Conservation (phyloP, 495 filamentous ascomycete species). For the Aspergillus incahuasiensis region DNA sequence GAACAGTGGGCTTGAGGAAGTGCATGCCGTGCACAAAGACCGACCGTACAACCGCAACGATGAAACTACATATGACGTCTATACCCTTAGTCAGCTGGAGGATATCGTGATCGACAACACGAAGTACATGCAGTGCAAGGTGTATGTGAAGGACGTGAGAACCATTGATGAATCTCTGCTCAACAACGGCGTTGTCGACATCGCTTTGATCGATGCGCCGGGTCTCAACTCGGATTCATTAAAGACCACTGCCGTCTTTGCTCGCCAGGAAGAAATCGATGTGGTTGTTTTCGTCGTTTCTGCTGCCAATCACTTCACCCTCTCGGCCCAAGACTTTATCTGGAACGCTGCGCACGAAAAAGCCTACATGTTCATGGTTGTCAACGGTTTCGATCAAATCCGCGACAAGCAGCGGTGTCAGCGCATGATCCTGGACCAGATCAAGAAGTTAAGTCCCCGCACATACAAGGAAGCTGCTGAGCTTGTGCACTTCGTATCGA, state of each 20-base stretch:
- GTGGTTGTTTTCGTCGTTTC: constrained; percentile 98
- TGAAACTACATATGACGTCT: constrained; percentile 90
- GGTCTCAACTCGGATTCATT: constrained; percentile 92
- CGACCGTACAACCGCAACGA: constrained; percentile 78
- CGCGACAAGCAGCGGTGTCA: constrained; percentile 81
- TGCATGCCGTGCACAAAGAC: constrained; percentile 87
- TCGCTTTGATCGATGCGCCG: constrained; percentile 94
- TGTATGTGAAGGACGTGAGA: constrained; percentile 90
- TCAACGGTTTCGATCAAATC: constrained; percentile 95
- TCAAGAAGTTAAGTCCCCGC: constrained; percentile 74
- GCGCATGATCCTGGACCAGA: constrained; percentile 87
- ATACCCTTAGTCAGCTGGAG: constrained; percentile 68
- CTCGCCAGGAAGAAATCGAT: constrained; percentile 96
- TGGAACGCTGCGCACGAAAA: constrained; percentile 93
- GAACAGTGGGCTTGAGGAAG: constrained; percentile 87
- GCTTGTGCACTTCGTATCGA: constrained; percentile 95
- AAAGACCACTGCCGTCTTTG: constrained; percentile 95
- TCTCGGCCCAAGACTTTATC: constrained; percentile 95
- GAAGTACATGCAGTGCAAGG: constrained; percentile 89
- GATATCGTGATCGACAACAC: constrained; percentile 84
- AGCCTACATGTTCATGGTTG: constrained; percentile 98
- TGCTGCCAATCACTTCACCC: constrained; percentile 94
- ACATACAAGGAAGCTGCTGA: constrained; percentile 92
- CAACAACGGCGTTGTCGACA: constrained; percentile 97
- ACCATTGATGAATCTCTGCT: constrained; percentile 89